These are phyloP conservation scores for Datura wrightii DNA, from an alignment of 257 asterid genomes.

Conservation along the genomic window DNA sequence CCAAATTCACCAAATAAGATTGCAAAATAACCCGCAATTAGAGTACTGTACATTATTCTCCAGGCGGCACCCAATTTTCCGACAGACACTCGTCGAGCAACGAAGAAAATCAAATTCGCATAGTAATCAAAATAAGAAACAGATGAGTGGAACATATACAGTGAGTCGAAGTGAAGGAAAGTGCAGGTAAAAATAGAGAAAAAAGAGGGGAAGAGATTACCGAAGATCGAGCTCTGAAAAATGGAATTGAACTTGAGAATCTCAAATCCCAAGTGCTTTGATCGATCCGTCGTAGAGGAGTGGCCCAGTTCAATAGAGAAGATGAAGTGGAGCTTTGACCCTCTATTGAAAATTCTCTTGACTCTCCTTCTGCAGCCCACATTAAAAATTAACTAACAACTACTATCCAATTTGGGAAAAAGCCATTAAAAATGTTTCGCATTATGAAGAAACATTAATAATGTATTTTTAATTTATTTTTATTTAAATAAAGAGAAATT, in stretches of 20 bases:
- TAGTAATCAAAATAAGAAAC: background rate
- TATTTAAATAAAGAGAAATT: too few species aligned
- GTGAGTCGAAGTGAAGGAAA: background rate
- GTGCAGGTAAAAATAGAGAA: background rate
- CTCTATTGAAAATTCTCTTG: background rate
- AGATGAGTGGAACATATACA: background rate
- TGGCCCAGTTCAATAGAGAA: background rate
- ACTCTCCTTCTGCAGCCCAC: slow-evolving; percentile 16
- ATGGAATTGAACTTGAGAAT: background rate
- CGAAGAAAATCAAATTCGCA: background rate
- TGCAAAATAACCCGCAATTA: background rate
- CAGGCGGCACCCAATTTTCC: background rate
- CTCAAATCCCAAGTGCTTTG: background rate
- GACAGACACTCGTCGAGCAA: background rate
- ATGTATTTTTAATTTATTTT: too few species aligned
- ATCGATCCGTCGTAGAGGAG: background rate
- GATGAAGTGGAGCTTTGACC: background rate
- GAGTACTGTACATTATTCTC: background rate
- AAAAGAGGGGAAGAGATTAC: background rate
- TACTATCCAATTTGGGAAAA: too few species aligned
- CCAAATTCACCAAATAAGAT: background rate
- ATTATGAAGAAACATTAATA: too few species aligned
- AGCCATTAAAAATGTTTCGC: too few species aligned
- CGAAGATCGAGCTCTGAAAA: background rate
- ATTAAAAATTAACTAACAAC: too few species aligned